Percentiles rank a stretch among this genome's conserved stretches.
Conservation (phyloP, 805 yeast genomes). For the Naumovozyma castellii region DNA sequence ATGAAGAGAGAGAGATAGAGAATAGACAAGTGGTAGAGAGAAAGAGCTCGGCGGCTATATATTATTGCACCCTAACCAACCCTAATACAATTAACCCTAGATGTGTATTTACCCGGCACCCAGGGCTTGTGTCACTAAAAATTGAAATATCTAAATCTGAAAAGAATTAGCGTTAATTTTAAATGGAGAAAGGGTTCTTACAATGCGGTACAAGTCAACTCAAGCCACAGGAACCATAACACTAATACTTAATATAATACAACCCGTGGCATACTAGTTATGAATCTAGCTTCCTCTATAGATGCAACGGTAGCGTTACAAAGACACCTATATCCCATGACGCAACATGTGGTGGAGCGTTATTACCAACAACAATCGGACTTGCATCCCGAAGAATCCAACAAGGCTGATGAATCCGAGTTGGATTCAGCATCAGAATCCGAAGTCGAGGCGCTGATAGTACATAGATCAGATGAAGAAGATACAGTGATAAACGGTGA, state of each 20-base stretch:
- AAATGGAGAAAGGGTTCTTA: no score
- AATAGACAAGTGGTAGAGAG: no score
- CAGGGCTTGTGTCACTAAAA: background rate
- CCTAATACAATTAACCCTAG: no score
- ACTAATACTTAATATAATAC: no score
- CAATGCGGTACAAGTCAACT: no score
- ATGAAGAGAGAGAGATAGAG: no score
- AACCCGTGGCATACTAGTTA: background rate
- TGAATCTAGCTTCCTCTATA: constrained; percentile 1
- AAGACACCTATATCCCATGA: constrained; percentile 16
- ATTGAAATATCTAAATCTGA: no score
- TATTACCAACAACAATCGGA: constrained; percentile 6
- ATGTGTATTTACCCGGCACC: background rate
- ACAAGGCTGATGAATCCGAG: background rate
- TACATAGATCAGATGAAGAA: background rate
- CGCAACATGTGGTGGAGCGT: constrained; percentile 16
- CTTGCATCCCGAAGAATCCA: background rate
- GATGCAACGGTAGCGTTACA: constrained; percentile 5
- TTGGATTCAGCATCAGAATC: background rate
- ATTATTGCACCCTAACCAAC: no score
- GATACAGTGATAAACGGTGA: constrained; percentile 1
- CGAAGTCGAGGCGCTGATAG: background rate
- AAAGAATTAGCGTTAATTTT: no score
- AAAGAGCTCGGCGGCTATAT: no score
- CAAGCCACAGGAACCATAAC: no score